Base-by-base conservation (phyloP, 2,329 filamentous ascomycete genomes). In the Verticillium tricorpus region DNA sequence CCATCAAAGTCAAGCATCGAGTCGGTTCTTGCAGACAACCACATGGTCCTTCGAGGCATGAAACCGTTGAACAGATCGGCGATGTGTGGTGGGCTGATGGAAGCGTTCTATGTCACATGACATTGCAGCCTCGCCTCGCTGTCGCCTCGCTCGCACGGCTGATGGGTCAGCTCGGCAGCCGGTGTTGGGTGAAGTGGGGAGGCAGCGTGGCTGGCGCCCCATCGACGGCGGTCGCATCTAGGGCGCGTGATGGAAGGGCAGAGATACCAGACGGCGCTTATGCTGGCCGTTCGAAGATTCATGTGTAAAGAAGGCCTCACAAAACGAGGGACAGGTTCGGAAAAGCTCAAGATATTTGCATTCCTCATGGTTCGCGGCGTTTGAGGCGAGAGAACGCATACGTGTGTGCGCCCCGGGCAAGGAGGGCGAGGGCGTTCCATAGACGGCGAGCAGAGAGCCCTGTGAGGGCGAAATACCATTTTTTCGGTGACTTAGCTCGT, bases 31-130 rank as follows among this genome's bases (percentile, higher is more conserved):
- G 25, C 35, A 40, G 37, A 39, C 52, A 58, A 58, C 22, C 12
- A 15, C 55, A 56, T 56, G 45, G 45, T 2, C 2, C 34, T 28
- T 14, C 34, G 14, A 14, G 34, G 34, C 34, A 35, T 14, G 34
- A 14, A 14, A 11, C n/a, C 22, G 2, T 9, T 22, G 45, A n/a
- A 22, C 19, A n/a, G 25, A 12, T n/a, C 19, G 45, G 22, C 19
- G 19, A 22, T n/a, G 45, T 9, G 8, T 8, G n/a, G 19, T n/a
- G 45, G 45, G 8, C 22, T 22, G 11, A n/a, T 22, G 15, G 11
- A 25, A 37, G 22, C 25, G 57, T 34, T 32, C 5, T 3, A 52
- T 34, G 58, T 59, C 58, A 59, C 58, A 59, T 59, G 58, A 59
- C 19, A 45, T 58, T 19, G 56, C 4, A 28, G 56, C 56, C 56